phyloP scores from a whole-genome alignment of 2,329 filamentous ascomycete genomes.

The Ophiobolus disseminans region DNA sequence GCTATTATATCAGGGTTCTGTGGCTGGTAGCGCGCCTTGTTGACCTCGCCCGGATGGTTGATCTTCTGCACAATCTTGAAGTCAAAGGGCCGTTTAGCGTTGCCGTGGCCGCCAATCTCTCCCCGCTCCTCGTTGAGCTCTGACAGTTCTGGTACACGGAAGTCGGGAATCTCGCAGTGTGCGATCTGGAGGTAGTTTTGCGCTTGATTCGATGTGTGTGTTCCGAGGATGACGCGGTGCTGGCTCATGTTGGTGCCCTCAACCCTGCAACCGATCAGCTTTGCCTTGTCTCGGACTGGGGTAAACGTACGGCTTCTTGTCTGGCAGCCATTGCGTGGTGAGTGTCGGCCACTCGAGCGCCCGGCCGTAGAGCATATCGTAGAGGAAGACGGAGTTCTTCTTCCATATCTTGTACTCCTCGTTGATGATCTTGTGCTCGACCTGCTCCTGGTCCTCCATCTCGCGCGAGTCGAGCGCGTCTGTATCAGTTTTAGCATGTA shows the following conservation, averaged over 20 bases:
- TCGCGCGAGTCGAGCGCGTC: slow-evolving; percentile 52
- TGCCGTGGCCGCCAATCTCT: slow-evolving; percentile 92
- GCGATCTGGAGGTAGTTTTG: slow-evolving; percentile 95
- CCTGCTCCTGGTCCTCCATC: slow-evolving; percentile 73
- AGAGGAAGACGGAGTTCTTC: slow-evolving; percentile 98
- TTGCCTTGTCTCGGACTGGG: not conserved
- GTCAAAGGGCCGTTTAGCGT: slow-evolving; percentile 76
- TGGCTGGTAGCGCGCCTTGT: slow-evolving; percentile 97
- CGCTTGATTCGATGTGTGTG: slow-evolving; percentile 86
- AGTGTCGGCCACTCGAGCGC: slow-evolving; percentile 97
- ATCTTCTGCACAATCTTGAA: slow-evolving; percentile 96
- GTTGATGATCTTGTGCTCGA: slow-evolving; percentile 88
- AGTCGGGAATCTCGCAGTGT: slow-evolving; percentile 89
- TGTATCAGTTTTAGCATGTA: slow-evolving; percentile 27
- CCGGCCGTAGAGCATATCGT: slow-evolving; percentile 94
- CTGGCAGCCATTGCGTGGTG: slow-evolving; percentile 97
- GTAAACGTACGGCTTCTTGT: slow-evolving; percentile 56
- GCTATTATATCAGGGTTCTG: slow-evolving; percentile 98
- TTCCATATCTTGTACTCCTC: slow-evolving; percentile 99
- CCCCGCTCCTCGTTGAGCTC: slow-evolving; percentile 92
- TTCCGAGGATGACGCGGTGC: slow-evolving; percentile 90
- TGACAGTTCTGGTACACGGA: slow-evolving; percentile 72
- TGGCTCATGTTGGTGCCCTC: slow-evolving; percentile 86
- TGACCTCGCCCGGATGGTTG: slow-evolving; percentile 94
- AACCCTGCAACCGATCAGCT: slow-evolving; percentile 51